A percentile compares a stretch with the other conserved stretches of the same genome.
Evolutionary conservation across 2,329 filamentous ascomycete species (phyloP).

Genomic region (Coniochaeta sp.): DNA sequence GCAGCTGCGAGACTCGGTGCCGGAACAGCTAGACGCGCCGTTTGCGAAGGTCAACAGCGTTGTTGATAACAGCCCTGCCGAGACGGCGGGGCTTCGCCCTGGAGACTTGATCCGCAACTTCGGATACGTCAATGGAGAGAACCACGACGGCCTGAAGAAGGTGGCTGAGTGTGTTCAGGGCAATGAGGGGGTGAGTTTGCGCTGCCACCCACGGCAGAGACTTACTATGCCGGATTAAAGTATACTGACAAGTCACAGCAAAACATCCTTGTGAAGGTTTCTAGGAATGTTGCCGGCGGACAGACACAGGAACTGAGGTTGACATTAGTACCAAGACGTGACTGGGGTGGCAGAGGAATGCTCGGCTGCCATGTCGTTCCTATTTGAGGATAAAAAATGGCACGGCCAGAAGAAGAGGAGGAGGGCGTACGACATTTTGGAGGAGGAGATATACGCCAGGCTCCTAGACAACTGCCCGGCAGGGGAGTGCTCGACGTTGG

Average conservation of each 20-base stretch:
- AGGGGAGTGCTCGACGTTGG: too few relatives aligned
- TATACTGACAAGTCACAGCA: constrained; percentile 41
- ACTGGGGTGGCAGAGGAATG: constrained; percentile 88
- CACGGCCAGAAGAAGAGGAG: too few relatives aligned
- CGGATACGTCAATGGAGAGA: constrained; percentile 73
- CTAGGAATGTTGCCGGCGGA: constrained; percentile 36
- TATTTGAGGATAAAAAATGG: too few relatives aligned
- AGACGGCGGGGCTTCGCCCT: constrained; percentile 68
- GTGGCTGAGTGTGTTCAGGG: constrained; percentile 86
- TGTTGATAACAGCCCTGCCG: constrained; percentile 70
- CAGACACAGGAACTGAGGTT: constrained; percentile 55
- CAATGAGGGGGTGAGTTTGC: constrained; percentile 72
- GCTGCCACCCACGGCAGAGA: not conserved
- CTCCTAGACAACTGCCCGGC: too few relatives aligned
- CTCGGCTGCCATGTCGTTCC: constrained; percentile 88
- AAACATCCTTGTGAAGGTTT: constrained; percentile 62
- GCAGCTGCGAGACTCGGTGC: constrained; percentile 24
- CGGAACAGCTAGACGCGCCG: constrained; percentile 34
- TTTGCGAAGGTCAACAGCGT: constrained; percentile 92
- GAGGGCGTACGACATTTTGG: too few relatives aligned
- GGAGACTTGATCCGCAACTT: constrained; percentile 82
- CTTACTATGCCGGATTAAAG: not conserved
- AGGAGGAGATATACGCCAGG: too few relatives aligned
- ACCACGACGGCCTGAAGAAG: constrained; percentile 79
- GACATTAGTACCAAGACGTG: constrained; percentile 64